phyloP scores from a whole-genome alignment of 768 basidiomycete genomes.

The Chlorophyllum brunneum region DNA sequence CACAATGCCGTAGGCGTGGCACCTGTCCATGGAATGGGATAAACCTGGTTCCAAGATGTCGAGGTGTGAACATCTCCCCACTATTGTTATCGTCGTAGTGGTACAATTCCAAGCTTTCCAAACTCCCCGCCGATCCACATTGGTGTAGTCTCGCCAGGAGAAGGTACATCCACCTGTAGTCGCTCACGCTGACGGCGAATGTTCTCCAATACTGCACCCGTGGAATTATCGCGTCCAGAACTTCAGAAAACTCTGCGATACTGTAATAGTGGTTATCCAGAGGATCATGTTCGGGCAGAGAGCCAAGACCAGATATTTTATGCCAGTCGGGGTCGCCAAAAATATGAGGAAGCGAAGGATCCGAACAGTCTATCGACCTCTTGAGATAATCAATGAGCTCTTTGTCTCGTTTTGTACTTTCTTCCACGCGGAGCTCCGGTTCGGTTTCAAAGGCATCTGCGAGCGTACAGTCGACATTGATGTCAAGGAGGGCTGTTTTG shows the following conservation, averaged over 20 bases:
- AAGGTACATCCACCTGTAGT: conserved; percentile 43
- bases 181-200: conserved; percentile 42
- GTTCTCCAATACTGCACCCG: conserved; percentile 51
- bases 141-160: conserved; percentile 40
- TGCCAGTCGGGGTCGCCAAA: conserved; percentile 7
- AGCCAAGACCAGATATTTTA: conserved; percentile 4
- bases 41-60: conserved; percentile 35
- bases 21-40: conserved; percentile 51
- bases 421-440: conserved; percentile 21
- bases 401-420: conserved; percentile 17
- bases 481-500: conserved; percentile 48
- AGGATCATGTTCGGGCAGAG: conserved; percentile 8
- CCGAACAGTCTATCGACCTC: conserved; percentile 10
- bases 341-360: background rate
- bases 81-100: conserved; percentile 47
- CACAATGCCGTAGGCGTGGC: conserved; percentile 45
- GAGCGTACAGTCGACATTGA: conserved; percentile 45
- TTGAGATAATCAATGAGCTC: conserved; percentile 15
- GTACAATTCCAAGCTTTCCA: conserved; percentile 52
- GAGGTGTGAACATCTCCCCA: conserved; percentile 33
- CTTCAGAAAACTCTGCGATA: conserved; percentile 27
- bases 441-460: background rate
- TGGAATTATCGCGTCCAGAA: conserved; percentile 45
- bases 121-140: conserved; percentile 45
- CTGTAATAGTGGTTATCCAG: conserved; percentile 23